Conservation (phyloP, 352 stramenopile genomes). For the Globisporangium splendens region DNA sequence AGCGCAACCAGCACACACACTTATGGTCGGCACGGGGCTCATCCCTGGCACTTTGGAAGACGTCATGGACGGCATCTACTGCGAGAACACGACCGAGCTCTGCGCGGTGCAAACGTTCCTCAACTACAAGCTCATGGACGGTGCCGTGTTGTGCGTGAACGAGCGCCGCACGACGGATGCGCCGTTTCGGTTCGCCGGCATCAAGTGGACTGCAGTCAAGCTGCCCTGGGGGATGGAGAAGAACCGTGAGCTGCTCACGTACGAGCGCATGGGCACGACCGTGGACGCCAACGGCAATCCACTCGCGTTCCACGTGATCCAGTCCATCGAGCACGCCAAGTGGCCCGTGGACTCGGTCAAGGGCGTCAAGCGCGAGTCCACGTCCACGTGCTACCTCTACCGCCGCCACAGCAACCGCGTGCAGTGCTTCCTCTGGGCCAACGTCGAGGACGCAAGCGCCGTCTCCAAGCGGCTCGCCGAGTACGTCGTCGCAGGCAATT, state of each 20-base stretch:
- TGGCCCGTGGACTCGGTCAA: constrained; percentile 42
- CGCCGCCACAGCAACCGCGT: constrained; percentile 26
- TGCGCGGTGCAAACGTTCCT: constrained; percentile 31
- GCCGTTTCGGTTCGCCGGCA: constrained; percentile 42
- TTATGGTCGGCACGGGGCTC: constrained; percentile 12
- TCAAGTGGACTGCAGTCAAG: constrained; percentile 40
- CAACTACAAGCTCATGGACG: constrained; percentile 31
- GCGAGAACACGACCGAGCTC: constrained; percentile 36
- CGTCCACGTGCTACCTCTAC: constrained; percentile 48
- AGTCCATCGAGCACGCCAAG: constrained; percentile 56
- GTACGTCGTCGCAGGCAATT: constrained; percentile 20
- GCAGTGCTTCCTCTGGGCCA: constrained; percentile 33
- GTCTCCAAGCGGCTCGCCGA: constrained; percentile 11
- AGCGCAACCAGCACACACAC: constrained; percentile 3
- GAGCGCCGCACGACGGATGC: constrained; percentile 24
- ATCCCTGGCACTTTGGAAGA: constrained; percentile 19
- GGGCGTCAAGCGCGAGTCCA: constrained; percentile 41
- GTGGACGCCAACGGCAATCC: constrained; percentile 40
- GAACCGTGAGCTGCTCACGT: constrained; percentile 38
- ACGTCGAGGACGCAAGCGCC: constrained; percentile 19
- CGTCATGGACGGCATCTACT: constrained; percentile 45
- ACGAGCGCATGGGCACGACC: constrained; percentile 51
- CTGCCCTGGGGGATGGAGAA: constrained; percentile 25
- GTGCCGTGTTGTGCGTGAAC: constrained; percentile 25
- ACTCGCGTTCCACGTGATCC: constrained; percentile 47